Percentiles rank a stretch among this genome's conserved stretches.
These are phyloP conservation scores for Trichothecium roseum DNA, from an alignment of 2,329 filamentous ascomycete genomes.

Conservation along the genomic window DNA sequence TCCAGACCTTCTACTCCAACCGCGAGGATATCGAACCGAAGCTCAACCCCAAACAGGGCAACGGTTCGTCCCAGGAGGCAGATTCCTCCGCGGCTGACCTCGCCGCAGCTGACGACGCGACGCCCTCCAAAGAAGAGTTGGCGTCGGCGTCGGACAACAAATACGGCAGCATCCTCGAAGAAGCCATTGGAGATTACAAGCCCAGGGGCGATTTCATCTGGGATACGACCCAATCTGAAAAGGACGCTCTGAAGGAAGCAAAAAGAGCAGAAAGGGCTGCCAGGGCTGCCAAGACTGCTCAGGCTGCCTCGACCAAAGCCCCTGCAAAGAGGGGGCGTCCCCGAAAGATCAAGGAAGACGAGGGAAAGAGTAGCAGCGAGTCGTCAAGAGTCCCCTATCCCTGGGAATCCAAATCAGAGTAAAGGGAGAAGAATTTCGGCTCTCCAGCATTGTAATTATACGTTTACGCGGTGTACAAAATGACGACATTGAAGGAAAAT, in stretches of 20 bases:
- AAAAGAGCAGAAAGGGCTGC: neutral
- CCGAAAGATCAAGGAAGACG: neutral
- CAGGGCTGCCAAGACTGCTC: conserved; percentile 7
- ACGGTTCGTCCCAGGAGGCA: too few relatives aligned
- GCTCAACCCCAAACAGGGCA: conserved; percentile 3
- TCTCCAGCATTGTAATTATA: too few relatives aligned
- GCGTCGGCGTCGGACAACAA: conserved; percentile 9
- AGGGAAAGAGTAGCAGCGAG: neutral
- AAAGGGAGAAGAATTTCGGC: too few relatives aligned
- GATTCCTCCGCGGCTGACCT: too few relatives aligned
- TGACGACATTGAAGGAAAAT: too few relatives aligned
- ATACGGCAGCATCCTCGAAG: conserved; percentile 8
- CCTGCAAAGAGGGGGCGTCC: conserved; percentile 2
- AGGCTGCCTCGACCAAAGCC: conserved; percentile 20
- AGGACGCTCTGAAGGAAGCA: conserved; percentile 3
- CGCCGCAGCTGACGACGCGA: too few relatives aligned
- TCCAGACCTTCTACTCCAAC: conserved; percentile 22
- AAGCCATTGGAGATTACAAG: conserved; percentile 3
- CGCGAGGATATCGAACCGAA: conserved; percentile 22
- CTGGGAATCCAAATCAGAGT: too few relatives aligned
- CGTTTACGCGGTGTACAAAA: too few relatives aligned
- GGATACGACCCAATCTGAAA: conserved; percentile 16
- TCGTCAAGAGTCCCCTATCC: too few relatives aligned
- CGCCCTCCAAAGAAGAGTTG: neutral
- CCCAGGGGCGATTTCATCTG: conserved; percentile 17